Evolutionary conservation across 768 basidiomycete genomes (phyloP), one percentile per base, ranked within the genome.

Genomic region (Paxillus rubicundulus): DNA sequence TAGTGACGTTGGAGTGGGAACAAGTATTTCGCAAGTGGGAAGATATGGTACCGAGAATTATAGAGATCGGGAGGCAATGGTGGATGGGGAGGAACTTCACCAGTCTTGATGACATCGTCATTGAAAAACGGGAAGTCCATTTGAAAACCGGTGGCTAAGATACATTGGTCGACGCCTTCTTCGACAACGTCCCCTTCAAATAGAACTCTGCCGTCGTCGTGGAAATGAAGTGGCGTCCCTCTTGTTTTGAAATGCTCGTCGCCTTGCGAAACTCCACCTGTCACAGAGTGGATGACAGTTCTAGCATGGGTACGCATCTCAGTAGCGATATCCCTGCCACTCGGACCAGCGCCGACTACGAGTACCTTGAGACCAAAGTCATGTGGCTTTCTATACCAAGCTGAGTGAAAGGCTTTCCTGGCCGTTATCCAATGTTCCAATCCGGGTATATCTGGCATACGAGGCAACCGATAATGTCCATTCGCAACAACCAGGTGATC

Each of bases 71-170:
- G 43, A 1, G 82, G 82, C 16, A 86, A 63, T 4, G 80, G 76
- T 34, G 81, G 76, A 16, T 74, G 63, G 5, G 74, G 60, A 2
- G 81, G 77, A 10, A 80, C 78, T 14, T 77, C 44, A 0, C 58
- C 65, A 7, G 59, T 66, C 27, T 77, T 62, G 12, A 79, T 62
- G 37, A 69, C 60, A 6, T 66, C 46, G 2, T 70, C 60, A 42
- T 49, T 50, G 37, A 92, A 70, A 69, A 90, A 91, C 0, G 86
- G 85, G 57, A 84, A 82, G 12, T 78, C 70, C 40, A 79, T 69
- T 47, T 85, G 71, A 64, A 86, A 93, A 10, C 90, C 91, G 2
- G 90, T 93, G 2, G 88, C 90, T 16, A 92, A 70, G 47, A 91
- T 81, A 56, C 82, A 82, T 55, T 80, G 70, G 56, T 86, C 82